phyloP scores from a whole-genome alignment of 2,329 filamentous ascomycete species.

The Ophioceras dolichostomum region DNA sequence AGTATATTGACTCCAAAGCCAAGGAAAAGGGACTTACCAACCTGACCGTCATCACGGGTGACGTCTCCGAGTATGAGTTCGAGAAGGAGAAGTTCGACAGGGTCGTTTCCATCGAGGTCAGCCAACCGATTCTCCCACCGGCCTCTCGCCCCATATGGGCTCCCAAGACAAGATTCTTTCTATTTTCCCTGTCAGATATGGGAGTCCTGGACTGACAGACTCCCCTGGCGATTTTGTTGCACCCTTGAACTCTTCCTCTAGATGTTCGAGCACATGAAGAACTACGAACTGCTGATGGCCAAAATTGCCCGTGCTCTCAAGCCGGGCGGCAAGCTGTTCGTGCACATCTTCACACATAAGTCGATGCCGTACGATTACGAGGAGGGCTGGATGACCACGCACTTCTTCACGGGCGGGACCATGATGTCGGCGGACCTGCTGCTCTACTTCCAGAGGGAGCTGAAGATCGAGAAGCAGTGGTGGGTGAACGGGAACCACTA shows the following conservation, averaged over 20 bases:
- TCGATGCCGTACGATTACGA: constrained; percentile 59
- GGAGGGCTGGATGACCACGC: constrained; percentile 60
- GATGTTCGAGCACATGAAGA: constrained; percentile 69
- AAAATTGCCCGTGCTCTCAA: constrained; percentile 49
- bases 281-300: constrained; percentile 54
- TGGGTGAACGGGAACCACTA: constrained; percentile 60
- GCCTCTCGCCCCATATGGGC: too few relatives aligned
- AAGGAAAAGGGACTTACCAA: constrained; percentile 43
- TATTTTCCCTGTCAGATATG: not conserved
- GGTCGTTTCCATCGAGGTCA: constrained; percentile 50
- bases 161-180: too few relatives aligned
- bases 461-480: constrained; percentile 52
- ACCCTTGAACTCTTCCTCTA: too few relatives aligned
- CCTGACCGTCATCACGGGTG: constrained; percentile 50
- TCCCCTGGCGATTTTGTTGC: not conserved
- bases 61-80: constrained; percentile 56
- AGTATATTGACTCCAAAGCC: constrained; percentile 51
- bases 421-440: constrained; percentile 58
- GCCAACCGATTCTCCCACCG: not conserved
- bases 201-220: not conserved
- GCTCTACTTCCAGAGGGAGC: constrained; percentile 52
- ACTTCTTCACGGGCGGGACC: constrained; percentile 63
- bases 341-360: constrained; percentile 55
- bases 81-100: constrained; percentile 45
- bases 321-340: constrained; percentile 53